A percentile compares a stretch with the other conserved stretches of the same genome.
phyloP scores from a whole-genome alignment of 345 rosid species.

The Boechera divaricarpa region DNA sequence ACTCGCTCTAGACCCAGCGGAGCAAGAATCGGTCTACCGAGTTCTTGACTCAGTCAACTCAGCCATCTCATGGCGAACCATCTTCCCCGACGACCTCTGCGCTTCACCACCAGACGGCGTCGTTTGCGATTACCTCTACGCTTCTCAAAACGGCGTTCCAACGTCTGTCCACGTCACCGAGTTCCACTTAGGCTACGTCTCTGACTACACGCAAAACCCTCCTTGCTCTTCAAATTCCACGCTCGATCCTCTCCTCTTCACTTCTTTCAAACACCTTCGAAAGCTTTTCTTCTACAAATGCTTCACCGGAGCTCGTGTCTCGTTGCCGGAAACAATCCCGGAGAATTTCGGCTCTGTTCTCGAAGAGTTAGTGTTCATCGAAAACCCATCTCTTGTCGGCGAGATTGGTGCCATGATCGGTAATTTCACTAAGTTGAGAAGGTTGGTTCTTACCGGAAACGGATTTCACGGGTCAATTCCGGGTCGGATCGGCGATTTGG shows the following conservation, averaged over 20 bases:
- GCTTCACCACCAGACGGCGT: constrained; percentile 72
- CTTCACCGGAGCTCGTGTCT: constrained; percentile 50
- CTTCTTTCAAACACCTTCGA: constrained; percentile 60
- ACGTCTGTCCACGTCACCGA: constrained; percentile 57
- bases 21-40: constrained; percentile 59
- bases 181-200: constrained; percentile 64
- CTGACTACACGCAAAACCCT: constrained; percentile 66
- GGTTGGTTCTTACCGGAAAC: constrained; percentile 61
- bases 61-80: constrained; percentile 58
- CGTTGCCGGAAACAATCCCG: constrained; percentile 48
- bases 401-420: constrained; percentile 48
- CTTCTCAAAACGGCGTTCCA: constrained; percentile 27
- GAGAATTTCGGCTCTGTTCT: constrained; percentile 48
- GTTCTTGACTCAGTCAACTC: constrained; percentile 66
- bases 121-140: constrained; percentile 55
- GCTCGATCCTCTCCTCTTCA: constrained; percentile 58
- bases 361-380: constrained; percentile 66
- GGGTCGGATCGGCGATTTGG: constrained; percentile 47
- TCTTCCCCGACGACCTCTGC: constrained; percentile 68
- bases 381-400: constrained; percentile 60
- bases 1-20: constrained; percentile 54
- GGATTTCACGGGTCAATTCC: constrained; percentile 62
- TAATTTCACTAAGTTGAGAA: constrained; percentile 53
- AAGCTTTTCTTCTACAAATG: constrained; percentile 73
- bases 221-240: constrained; percentile 63